phyloP scores from a whole-genome alignment of 179 eudicot species.

The Nepenthes alata region DNA sequence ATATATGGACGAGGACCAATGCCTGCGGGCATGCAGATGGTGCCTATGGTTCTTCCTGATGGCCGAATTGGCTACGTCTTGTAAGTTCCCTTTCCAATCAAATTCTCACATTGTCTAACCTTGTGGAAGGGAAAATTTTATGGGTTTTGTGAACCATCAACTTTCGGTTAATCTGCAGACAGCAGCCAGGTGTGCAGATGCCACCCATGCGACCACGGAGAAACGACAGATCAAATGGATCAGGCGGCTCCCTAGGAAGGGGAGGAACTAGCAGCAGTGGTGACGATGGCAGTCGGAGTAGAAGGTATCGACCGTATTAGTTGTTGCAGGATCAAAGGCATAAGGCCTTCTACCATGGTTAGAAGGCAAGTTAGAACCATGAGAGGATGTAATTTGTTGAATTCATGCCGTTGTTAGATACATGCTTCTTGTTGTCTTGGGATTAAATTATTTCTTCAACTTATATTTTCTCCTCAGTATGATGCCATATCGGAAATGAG shows the following conservation, averaged over 20 bases:
- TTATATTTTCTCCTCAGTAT: no score
- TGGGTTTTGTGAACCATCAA: background rate
- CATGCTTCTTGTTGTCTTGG: no score
- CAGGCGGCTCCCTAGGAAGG: slow-evolving; percentile 51
- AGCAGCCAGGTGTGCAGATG: slow-evolving; percentile 73
- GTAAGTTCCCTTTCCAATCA: slow-evolving; percentile 38
- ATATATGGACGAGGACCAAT: slow-evolving; percentile 92
- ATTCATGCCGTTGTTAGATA: no score
- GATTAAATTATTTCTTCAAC: no score
- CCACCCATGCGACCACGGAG: slow-evolving; percentile 52
- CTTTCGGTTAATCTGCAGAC: slow-evolving; percentile 32
- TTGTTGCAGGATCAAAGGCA: background rate
- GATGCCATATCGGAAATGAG: no score
- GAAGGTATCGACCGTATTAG: slow-evolving; percentile 74
- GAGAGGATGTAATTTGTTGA: no score
- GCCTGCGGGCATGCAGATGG: slow-evolving; percentile 99
- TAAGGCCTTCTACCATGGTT: no score
- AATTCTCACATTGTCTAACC: background rate
- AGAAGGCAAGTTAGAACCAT: no score
- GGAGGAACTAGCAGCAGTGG: slow-evolving; percentile 26
- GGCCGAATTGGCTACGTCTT: slow-evolving; percentile 94
- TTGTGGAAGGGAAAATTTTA: background rate
- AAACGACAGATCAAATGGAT: slow-evolving; percentile 56
- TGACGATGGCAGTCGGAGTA: slow-evolving; percentile 38
- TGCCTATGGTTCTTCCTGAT: slow-evolving; percentile 96